Evolutionary conservation across 306 rosid species (phyloP), one percentile per base, ranked within the genome.

Genomic region (Coriaria nepalensis): DNA sequence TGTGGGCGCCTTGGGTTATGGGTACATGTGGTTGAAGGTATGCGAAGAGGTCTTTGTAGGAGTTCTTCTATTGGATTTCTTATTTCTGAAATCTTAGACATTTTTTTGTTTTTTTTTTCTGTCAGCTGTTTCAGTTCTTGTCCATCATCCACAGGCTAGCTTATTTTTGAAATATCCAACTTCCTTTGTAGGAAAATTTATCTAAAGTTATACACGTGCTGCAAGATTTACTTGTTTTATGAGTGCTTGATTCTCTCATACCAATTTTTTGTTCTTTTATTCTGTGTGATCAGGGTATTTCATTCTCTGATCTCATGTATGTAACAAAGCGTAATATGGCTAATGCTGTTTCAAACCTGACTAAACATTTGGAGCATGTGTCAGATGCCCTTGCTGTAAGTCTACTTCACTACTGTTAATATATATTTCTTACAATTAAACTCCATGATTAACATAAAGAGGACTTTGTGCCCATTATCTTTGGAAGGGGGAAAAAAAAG

Each of bases 1-100:
- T 9, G 13, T 80, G 56, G 98, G 96, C 36, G 96, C 73, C 15
- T 33, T 77, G 68, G 94, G 98, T 53, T 92, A 92, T 49, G 93
- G 88, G 44, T 92, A 92, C 81, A 85, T 92, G 98, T 68, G 93
- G 93, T 85, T 83, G 96, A 92, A 86, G 98, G 98, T 92, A 52
- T 35, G 49, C 14, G 34, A 48, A 47, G 9, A 29, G 43, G 9
- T 61, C 10, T 33, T 45, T 32, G 45, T 10, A 20, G 40, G 10
- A 47, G n/a, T 38, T 9, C 11, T 32, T 56, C n/a, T 5, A 9
- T 59, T 54, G 46, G 15, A 52, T 59, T 34, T 49, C 8, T 57
- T 53, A n/a, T 64, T 36, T 61, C 37, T 43, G 41, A 13, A 32
- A 10, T 13, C 9, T 11, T 2, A 5, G 20, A 4, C 4, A n/a